Evolutionary conservation across 2,329 filamentous ascomycete genomes (phyloP).

Genomic region (Pestalotiopsis sp.): DNA sequence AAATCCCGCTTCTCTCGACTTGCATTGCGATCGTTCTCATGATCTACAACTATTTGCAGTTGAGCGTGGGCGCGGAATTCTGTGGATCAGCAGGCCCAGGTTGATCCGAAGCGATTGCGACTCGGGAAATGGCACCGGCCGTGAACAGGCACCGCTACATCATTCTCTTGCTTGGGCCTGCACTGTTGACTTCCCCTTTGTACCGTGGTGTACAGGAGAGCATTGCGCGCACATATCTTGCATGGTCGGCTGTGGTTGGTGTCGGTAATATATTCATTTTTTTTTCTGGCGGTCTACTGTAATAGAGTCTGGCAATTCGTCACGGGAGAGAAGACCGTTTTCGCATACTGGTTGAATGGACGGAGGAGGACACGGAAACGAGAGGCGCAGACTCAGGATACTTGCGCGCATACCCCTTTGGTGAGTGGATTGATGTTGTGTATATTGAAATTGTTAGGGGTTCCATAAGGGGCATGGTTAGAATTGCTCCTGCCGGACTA

Average conservation of each 20-base stretch:
- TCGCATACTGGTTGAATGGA: not conserved
- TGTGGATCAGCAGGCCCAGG: not conserved
- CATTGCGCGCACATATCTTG: not conserved
- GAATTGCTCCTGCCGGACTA: not conserved
- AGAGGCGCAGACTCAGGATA: constrained; percentile 2
- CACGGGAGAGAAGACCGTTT: not conserved
- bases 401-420: constrained; percentile 4
- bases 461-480: not conserved
- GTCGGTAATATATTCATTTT: not conserved
- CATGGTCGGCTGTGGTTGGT: constrained; percentile 8
- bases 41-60: not conserved
- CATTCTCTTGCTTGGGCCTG: not conserved
- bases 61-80: not conserved
- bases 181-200: not conserved
- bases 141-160: not conserved
- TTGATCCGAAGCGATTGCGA: not conserved
- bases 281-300: not conserved
- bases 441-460: constrained; percentile 2
- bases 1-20: constrained; percentile 8
- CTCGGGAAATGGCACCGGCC: not conserved
- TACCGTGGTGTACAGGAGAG: not conserved
- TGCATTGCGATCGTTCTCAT: not conserved
- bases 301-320: constrained; percentile 10
- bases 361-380: not conserved
- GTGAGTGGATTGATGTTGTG: not conserved